Base-by-base conservation (phyloP, 2,329 filamentous ascomycete genomes). In the Microcyclosporella mali region DNA sequence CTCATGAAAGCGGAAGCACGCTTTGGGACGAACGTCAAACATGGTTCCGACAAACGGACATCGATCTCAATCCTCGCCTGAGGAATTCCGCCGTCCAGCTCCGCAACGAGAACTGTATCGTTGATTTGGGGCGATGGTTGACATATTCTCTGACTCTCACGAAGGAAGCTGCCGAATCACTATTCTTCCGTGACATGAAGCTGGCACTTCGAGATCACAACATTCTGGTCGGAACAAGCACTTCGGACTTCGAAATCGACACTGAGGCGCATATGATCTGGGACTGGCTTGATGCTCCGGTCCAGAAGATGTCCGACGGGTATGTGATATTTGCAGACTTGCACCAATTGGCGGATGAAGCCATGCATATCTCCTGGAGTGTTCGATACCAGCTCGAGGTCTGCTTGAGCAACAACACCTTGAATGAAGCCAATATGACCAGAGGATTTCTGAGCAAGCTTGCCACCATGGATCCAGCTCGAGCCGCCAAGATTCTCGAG, bases 311-410 rank as follows among this genome's bases (percentile, higher is more conserved):
- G 17, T 33, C 17, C 6, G 29, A 32, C 14, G 18, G 30, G 6
- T 31, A 39, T 3, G 46, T 51, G 3, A 46, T 33, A 17, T 38
- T 47, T 2, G 44, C 46, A 9, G 49, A 50, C 11, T 16, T 60
- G 28, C 50, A 53, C 21, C 12, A 56, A 25, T 49, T 49, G 25
- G 28, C 43, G 7, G 49, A 48, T 12, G 44, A 41, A 8, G 37
- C 27, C 7, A 32, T 43, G 10, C 47, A 65, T 16, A 61, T 70
- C 2, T 49, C 69, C 0, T 95, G 88, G 48, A 68, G 79, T 1
- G 78, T 95, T 1, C 78, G 87, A 12, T 98, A 97, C 59, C 88
- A 95, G 61, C 75, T 98, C 0, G 90, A 98, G 62, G 89, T 88
- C 0, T 97, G 90, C 60, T 74, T 97, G n/a, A 94, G 89, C 0